Percentiles rank a stretch among this genome's conserved stretches.
Conservation (phyloP, 805 yeast genomes). For the Schizosaccharomyces japonicus region DNA sequence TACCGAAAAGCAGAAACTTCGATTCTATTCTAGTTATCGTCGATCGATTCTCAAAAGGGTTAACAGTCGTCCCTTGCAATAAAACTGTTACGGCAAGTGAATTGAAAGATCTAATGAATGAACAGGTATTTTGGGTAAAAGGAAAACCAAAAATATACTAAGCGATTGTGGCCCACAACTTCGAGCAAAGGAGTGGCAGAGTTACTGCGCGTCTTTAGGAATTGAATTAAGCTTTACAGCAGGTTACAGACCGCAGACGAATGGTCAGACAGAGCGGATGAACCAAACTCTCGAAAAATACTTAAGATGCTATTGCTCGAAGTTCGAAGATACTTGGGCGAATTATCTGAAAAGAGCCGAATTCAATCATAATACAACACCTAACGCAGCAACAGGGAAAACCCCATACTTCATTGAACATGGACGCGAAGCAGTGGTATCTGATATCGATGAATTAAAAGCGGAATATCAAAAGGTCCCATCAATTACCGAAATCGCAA, state of each 20-base stretch:
- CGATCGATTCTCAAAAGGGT: too few relatives aligned
- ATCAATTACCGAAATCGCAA: not conserved
- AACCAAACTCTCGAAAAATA: not conserved
- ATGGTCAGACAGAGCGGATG: not conserved
- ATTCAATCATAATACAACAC: not conserved
- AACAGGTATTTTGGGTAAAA: too few relatives aligned
- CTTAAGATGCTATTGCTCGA: not conserved
- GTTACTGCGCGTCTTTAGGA: not conserved
- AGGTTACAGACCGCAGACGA: not conserved
- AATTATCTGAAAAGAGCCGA: not conserved
- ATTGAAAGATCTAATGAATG: too few relatives aligned
- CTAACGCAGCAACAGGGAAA: not conserved
- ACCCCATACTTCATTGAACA: not conserved
- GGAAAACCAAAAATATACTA: too few relatives aligned
- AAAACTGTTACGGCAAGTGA: too few relatives aligned
- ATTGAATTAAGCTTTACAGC: not conserved
- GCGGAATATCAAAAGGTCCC: not conserved
- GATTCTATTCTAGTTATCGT: too few relatives aligned
- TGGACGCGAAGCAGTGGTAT: not conserved
- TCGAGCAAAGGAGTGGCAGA: too few relatives aligned
- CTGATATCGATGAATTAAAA: not conserved
- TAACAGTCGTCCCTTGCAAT: too few relatives aligned
- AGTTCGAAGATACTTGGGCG: not conserved
- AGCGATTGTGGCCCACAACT: too few relatives aligned
- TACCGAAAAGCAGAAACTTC: too few relatives aligned